phyloP scores from a whole-genome alignment of 1,284 basidiomycete genomes.

The Trichosporon sp. region DNA sequence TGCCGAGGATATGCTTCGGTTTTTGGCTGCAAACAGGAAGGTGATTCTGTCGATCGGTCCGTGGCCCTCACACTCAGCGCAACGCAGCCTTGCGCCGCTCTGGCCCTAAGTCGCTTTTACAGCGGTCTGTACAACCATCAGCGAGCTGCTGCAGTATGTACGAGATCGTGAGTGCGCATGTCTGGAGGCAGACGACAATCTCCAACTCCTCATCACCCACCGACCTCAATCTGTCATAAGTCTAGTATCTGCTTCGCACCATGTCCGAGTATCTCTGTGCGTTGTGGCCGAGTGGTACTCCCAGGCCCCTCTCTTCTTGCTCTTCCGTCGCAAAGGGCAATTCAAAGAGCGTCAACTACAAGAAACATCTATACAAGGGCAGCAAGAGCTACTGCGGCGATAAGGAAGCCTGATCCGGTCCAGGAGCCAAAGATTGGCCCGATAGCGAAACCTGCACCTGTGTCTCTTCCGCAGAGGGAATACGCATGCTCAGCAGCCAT shows the following conservation, averaged over 20 bases:
- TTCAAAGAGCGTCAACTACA: too few species aligned
- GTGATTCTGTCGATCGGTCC: background rate
- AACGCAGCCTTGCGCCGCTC: background rate
- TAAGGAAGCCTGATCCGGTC: background rate
- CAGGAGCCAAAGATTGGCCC: too few species aligned
- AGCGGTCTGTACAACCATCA: background rate
- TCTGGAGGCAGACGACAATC: too few species aligned
- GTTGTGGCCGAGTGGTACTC: too few species aligned
- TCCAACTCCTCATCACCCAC: too few species aligned
- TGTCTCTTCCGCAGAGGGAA: background rate
- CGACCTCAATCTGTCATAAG: too few species aligned
- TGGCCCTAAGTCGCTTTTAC: background rate
- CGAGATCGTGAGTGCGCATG: background rate
- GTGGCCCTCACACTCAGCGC: background rate
- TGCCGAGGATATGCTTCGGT: too few species aligned
- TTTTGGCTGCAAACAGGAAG: too few species aligned
- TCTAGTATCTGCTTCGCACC: too few species aligned
- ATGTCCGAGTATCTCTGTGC: too few species aligned
- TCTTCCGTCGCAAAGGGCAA: too few species aligned
- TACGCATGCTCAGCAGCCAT: background rate
- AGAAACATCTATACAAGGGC: background rate
- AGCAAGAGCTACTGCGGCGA: background rate
- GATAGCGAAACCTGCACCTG: background rate
- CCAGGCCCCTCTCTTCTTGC: too few species aligned
- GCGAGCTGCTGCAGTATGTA: background rate